Evolutionary conservation across 768 basidiomycete species (phyloP).

Genomic region (Dacryopinax spathularia): DNA sequence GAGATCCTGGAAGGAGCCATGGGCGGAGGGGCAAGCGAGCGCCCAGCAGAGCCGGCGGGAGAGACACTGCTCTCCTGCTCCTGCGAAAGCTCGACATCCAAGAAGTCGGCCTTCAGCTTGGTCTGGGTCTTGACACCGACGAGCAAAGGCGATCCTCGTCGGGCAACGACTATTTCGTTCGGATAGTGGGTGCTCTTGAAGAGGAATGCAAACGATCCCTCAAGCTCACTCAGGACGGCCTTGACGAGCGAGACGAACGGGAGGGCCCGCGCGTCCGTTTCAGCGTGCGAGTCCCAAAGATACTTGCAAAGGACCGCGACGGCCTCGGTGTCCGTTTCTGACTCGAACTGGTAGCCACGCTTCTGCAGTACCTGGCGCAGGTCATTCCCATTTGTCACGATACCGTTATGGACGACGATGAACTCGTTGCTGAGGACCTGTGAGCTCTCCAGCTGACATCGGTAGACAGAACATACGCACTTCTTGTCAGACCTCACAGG

Average conservation of each 20-base stretch:
- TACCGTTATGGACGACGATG: conserved; percentile 93
- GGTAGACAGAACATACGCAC: conserved; percentile 17
- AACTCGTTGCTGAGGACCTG: conserved; percentile 64
- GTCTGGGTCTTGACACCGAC: conserved; percentile 99
- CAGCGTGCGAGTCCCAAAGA: conserved; percentile 82
- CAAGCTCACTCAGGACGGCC: conserved; percentile 89
- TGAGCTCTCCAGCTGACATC: no score
- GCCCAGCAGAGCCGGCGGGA: conserved; percentile 27
- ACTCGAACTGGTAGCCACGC: conserved; percentile 83
- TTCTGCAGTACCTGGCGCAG: conserved; percentile 88
- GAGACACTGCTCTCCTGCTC: conserved; percentile 38
- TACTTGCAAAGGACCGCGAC: conserved; percentile 95
- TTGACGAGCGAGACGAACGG: conserved; percentile 87
- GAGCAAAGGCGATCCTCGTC: conserved; percentile 89
- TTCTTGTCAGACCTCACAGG: conserved; percentile 72
- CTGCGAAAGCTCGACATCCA: conserved; percentile 88
- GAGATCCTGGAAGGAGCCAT: conserved; percentile 48
- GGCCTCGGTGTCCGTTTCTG: conserved; percentile 95
- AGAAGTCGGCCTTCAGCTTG: conserved; percentile 99
- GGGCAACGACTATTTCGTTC: conserved; percentile 87
- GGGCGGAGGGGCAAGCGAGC: conserved; percentile 53
- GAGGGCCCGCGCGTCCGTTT: conserved; percentile 65
- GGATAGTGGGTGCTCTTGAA: conserved; percentile 97
- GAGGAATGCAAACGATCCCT: conserved; percentile 97
- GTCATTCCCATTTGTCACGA: conserved; percentile 86